Conservation (phyloP, 1,139 yeast species). For the Citeromyces hawaiiensis region DNA sequence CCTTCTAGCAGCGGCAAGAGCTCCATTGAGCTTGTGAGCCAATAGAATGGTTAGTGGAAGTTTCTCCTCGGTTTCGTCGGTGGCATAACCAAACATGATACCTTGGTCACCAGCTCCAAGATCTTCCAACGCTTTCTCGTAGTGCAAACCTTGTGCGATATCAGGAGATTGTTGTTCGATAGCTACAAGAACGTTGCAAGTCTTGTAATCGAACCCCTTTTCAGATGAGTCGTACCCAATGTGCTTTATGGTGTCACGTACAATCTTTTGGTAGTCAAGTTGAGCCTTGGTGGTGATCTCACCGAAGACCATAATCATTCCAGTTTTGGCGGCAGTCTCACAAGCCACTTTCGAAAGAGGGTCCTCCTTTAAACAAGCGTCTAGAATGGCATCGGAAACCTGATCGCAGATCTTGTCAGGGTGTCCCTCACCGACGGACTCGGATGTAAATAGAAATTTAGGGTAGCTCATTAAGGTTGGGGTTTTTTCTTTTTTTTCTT, state of each 20-base stretch:
- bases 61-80: conserved; percentile 97
- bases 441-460: conserved; percentile 81
- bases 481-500: not conserved
- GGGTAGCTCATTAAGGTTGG: conserved; percentile 10
- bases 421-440: conserved; percentile 98
- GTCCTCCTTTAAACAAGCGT: conserved; percentile 92
- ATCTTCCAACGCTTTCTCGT: conserved; percentile 92
- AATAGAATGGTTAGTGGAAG: conserved; percentile 90
- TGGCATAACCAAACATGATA: conserved; percentile 99
- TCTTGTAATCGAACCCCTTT: conserved; percentile 98
- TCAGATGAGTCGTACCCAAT: conserved; percentile 95
- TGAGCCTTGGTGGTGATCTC: conserved; percentile 96
- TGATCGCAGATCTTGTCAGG: conserved; percentile 99
- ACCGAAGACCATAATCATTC: conserved; percentile 98
- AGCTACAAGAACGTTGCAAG: conserved; percentile 97
- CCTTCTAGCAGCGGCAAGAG: conserved; percentile 95
- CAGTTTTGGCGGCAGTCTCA: conserved; percentile 98
- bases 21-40: conserved; percentile 93
- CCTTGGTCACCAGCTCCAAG: conserved; percentile 99
- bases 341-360: conserved; percentile 98
- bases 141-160: conserved; percentile 98
- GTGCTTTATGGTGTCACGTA: conserved; percentile 97
- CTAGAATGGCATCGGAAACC: conserved; percentile 95
- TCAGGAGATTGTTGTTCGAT: conserved; percentile 99
- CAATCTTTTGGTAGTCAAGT: conserved; percentile 91